Evolutionary conservation across 192 early-diverging fungal genomes (phyloP), one percentile per base, ranked within the genome.

Genomic region (Backusella mclennaniae): DNA sequence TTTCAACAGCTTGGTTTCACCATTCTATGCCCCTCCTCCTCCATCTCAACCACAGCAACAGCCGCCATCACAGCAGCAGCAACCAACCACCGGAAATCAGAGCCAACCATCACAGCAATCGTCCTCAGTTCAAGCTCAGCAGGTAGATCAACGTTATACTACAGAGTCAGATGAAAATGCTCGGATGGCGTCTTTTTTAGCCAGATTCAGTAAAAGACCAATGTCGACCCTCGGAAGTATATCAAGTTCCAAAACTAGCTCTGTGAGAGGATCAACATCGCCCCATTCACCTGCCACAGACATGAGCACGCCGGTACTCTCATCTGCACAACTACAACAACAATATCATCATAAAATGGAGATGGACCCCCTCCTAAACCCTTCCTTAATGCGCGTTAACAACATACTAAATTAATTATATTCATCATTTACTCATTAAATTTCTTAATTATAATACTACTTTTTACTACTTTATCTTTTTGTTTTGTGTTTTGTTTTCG

Each of bases 381-480:
- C 77, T 26, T 78, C 77, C 6, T 39, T 78, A 26, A 78, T 78
- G 77, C 59, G 77, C 12, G 77, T 78, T 2, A 78, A 78, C 35
- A 78, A 78, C 66, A 78, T 78, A 38, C 42, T 78, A 17, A 78
- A 78, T 46, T 78, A 78, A 46, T 39, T 39, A 39, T 69, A 49
- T 69, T 19, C 29, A 72, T 63, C 56, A 63, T 63, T 63, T 63
- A 63, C 56, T 63, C 26, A 63, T 63, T 63, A 63, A 63, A 63
- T 21, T 3, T 63, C 56, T 15, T 63, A 63, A 63, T 63, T 26
- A 63, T 63, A 59, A 59, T 59, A 11, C 33, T 33, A 33, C 26
- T 63, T 63, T 33, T 26, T 26, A 7, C 17, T 59, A 59, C 26
- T 63, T 63, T 33, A 3, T 33, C 2, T 14, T 29, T 29, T 63